Conservation (phyloP, 495 filamentous ascomycete genomes). For the Neurospora sp. region DNA sequence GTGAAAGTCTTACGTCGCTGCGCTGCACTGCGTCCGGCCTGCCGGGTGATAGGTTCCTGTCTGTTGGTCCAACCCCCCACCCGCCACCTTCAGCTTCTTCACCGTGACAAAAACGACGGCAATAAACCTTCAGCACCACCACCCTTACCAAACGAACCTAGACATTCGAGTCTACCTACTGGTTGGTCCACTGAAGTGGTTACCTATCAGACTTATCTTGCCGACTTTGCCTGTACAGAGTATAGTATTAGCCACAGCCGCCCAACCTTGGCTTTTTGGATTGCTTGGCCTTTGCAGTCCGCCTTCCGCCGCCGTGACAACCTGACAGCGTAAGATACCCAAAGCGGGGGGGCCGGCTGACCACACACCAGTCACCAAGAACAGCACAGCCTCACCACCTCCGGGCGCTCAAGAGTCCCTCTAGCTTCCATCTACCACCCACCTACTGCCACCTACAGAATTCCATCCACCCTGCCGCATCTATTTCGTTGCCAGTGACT, state of each 20-base stretch:
- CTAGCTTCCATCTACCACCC: conserved; percentile 4
- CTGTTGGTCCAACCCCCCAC: not conserved
- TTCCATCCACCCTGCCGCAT: not conserved
- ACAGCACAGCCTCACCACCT: conserved; percentile 26
- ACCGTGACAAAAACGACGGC: not conserved
- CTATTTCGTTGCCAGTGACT: conserved; percentile 1
- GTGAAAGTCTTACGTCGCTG: not conserved
- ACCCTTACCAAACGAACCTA: not conserved
- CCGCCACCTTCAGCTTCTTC: not conserved
- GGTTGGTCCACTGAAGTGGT: not conserved
- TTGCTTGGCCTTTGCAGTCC: not conserved
- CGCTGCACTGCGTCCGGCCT: not conserved
- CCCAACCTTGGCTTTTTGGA: not conserved
- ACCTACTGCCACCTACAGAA: not conserved
- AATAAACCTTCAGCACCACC: not conserved
- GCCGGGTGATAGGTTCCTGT: not conserved
- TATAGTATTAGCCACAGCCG: not conserved
- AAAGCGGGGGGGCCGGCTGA: conserved; percentile 14
- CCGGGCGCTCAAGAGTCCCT: conserved; percentile 3
- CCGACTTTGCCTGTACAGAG: not conserved
- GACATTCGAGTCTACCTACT: not conserved
- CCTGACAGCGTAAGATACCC: not conserved
- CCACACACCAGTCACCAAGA: not conserved
- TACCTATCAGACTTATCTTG: not conserved
- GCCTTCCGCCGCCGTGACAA: not conserved